phyloP scores from a whole-genome alignment of 2,329 filamentous ascomycete species.

The Corynespora cassiicola region DNA sequence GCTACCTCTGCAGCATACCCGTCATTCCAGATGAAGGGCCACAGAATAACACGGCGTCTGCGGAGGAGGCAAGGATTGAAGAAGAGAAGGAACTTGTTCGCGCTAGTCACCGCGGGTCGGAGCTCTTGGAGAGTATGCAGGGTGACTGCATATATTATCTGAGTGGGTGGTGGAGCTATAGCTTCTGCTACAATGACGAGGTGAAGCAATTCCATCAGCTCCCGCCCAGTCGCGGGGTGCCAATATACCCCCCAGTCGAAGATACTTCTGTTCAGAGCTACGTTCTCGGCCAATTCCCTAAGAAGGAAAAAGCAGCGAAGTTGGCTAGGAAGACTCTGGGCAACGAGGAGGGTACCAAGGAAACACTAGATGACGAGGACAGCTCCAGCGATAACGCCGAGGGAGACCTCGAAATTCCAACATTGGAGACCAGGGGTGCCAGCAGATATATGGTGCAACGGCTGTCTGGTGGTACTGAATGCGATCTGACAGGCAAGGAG shows the following conservation, averaged over 20 bases:
- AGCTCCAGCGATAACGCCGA: constrained; percentile 29
- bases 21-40: constrained; percentile 63
- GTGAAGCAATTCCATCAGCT: constrained; percentile 91
- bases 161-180: constrained; percentile 95
- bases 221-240: constrained; percentile 71
- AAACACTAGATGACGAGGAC: constrained; percentile 34
- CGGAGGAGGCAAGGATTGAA: constrained; percentile 72
- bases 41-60: constrained; percentile 69
- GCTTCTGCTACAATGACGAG: constrained; percentile 87
- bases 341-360: constrained; percentile 36
- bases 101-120: constrained; percentile 79
- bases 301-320: constrained; percentile 27
- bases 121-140: constrained; percentile 78
- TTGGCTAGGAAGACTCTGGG: constrained; percentile 36
- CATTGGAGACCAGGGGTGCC: constrained; percentile 81
- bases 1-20: constrained; percentile 87
- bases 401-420: constrained; percentile 54
- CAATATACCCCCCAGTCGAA: constrained; percentile 73
- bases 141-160: constrained; percentile 83
- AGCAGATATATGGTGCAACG: constrained; percentile 86
- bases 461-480: constrained; percentile 78
- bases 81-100: constrained; percentile 81
- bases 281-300: constrained; percentile 70
- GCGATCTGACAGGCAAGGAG: constrained; percentile 82
- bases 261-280: constrained; percentile 80